Conservation (phyloP, 2,329 filamentous ascomycete species). For the Aspergillus sp. region DNA sequence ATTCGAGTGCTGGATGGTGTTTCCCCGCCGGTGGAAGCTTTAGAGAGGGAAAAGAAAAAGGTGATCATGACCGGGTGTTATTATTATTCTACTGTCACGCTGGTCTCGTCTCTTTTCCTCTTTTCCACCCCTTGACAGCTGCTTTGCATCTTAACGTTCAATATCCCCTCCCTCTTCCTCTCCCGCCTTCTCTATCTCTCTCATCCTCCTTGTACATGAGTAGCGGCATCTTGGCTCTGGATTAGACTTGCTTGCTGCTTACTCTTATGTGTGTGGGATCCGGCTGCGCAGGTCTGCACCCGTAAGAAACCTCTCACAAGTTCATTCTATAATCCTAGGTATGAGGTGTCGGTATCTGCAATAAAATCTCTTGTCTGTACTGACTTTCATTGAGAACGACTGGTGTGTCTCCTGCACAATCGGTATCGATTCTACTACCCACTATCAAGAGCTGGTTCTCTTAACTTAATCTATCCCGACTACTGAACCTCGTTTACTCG, state of each 20-base stretch:
- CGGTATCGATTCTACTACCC: too few relatives aligned
- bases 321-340: neutral
- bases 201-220: neutral
- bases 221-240: neutral
- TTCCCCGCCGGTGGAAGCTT: too few relatives aligned
- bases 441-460: slow-evolving; percentile 29
- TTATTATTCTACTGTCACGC: neutral
- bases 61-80: neutral
- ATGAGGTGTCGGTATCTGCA: neutral
- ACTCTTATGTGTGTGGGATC: neutral
- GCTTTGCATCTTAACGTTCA: neutral
- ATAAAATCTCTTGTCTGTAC: neutral
- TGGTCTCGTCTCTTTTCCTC: neutral
- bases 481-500: too few relatives aligned
- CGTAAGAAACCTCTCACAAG: too few relatives aligned
- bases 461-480: slow-evolving; percentile 8
- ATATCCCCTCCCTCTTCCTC: neutral
- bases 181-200: neutral
- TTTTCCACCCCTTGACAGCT: neutral
- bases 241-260: neutral
- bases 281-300: neutral
- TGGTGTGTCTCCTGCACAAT: too few relatives aligned
- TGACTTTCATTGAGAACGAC: neutral
- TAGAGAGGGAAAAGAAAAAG: neutral
- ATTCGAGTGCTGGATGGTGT: too few relatives aligned